Conservation (phyloP, 2,329 filamentous ascomycete genomes). For the Phyllosticta ampelicida region DNA sequence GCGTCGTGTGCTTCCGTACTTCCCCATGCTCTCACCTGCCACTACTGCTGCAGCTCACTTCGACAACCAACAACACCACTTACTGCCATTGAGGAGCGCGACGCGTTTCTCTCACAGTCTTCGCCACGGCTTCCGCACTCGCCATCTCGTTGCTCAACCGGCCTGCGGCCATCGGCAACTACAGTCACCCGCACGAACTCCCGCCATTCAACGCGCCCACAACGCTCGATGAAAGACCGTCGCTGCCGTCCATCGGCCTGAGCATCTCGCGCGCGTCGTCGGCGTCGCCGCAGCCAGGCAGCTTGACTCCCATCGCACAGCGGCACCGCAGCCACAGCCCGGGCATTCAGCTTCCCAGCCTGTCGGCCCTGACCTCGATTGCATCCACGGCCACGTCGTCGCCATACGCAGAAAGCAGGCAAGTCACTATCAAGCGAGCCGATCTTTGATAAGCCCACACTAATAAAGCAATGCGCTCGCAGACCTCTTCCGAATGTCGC, state of each 20-base stretch:
- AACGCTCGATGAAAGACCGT: slow-evolving; percentile 36
- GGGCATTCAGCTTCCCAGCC: slow-evolving; percentile 41
- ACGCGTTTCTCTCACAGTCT: slow-evolving; percentile 9
- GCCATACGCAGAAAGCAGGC: slow-evolving; percentile 30
- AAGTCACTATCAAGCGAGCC: slow-evolving; percentile 18
- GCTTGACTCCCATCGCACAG: slow-evolving; percentile 13
- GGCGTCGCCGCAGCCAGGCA: slow-evolving; percentile 28
- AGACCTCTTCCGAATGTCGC: slow-evolving; percentile 28
- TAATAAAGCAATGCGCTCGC: slow-evolving; percentile 13
- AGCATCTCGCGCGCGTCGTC: slow-evolving; percentile 43
- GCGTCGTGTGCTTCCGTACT: neutral
- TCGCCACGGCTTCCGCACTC: slow-evolving; percentile 47
- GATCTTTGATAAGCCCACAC: slow-evolving; percentile 13
- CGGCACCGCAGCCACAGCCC: slow-evolving; percentile 29
- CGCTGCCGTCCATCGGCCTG: slow-evolving; percentile 37
- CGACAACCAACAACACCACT: neutral
- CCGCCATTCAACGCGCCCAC: slow-evolving; percentile 34
- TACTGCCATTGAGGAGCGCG: slow-evolving; percentile 2
- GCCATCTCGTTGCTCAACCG: slow-evolving; percentile 46
- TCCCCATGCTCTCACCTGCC: neutral
- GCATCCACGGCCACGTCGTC: slow-evolving; percentile 38
- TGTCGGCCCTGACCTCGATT: slow-evolving; percentile 50
- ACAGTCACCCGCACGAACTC: slow-evolving; percentile 33
- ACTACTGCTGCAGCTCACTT: no score
- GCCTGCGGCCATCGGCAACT: slow-evolving; percentile 43